These are phyloP conservation scores for Onygenales sp. DNA, from an alignment of 2,329 filamentous ascomycete genomes.

Conservation along the genomic window DNA sequence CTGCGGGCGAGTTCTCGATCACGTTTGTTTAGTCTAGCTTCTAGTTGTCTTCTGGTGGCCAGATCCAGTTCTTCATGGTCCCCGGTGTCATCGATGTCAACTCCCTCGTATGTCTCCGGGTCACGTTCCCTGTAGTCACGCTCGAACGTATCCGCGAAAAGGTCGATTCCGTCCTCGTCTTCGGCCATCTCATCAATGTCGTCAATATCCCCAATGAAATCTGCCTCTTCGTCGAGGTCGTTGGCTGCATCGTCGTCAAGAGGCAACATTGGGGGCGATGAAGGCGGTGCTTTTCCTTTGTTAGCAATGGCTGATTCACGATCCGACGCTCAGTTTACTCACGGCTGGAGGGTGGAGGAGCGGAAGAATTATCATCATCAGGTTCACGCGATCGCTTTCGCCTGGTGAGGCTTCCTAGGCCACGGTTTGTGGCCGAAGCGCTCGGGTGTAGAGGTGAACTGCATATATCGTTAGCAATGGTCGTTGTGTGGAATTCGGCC, in stretches of 20 bases:
- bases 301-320: slow-evolving; percentile 11
- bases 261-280: slow-evolving; percentile 51
- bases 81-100: slow-evolving; percentile 54
- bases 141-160: slow-evolving; percentile 60
- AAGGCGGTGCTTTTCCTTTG: slow-evolving; percentile 35
- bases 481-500: not conserved
- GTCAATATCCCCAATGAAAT: slow-evolving; percentile 53
- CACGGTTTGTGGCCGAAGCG: slow-evolving; percentile 76
- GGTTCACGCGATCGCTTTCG: slow-evolving; percentile 58
- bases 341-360: slow-evolving; percentile 55
- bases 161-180: slow-evolving; percentile 59
- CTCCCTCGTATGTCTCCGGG: slow-evolving; percentile 44
- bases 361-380: slow-evolving; percentile 53
- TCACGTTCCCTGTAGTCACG: slow-evolving; percentile 46
- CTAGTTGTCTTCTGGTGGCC: slow-evolving; percentile 50
- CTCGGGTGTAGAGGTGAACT: slow-evolving; percentile 77
- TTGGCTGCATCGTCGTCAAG: slow-evolving; percentile 38
- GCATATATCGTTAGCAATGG: slow-evolving; percentile 20
- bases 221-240: slow-evolving; percentile 43
- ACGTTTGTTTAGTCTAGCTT: slow-evolving; percentile 52
- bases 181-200: slow-evolving; percentile 61
- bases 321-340: slow-evolving; percentile 24
- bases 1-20: slow-evolving; percentile 52
- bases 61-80: slow-evolving; percentile 55
- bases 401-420: slow-evolving; percentile 43